phyloP scores from a whole-genome alignment of 2,329 filamentous ascomycete genomes.

The Apiospora hydei region DNA sequence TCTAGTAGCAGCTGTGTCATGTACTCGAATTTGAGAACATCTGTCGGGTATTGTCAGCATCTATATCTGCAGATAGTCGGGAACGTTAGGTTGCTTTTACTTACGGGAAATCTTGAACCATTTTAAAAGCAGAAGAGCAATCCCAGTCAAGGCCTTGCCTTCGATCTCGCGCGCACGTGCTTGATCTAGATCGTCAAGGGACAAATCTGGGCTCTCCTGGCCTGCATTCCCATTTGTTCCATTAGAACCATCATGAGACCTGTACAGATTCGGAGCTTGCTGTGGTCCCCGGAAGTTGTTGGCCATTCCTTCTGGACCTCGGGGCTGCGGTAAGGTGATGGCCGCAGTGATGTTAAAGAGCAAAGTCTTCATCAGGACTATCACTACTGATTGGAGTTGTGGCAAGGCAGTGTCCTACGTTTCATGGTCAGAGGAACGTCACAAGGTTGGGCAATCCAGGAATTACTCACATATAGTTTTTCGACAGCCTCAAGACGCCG shows the following conservation, averaged over 20 bases:
- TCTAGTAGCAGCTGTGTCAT: constrained; percentile 91
- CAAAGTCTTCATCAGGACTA: constrained; percentile 89
- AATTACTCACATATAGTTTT: constrained; percentile 77
- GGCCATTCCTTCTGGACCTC: constrained; percentile 44
- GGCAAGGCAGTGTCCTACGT: constrained; percentile 75
- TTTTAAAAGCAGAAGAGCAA: constrained; percentile 86
- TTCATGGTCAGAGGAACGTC: constrained; percentile 33
- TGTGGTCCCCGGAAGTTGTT: constrained; percentile 50
- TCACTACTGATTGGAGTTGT: constrained; percentile 89
- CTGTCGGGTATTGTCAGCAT: constrained; percentile 50
- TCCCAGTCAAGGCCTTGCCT: constrained; percentile 89
- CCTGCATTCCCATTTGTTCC: constrained; percentile 42
- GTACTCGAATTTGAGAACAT: constrained; percentile 95
- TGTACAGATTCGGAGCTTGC: constrained; percentile 41
- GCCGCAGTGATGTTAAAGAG: constrained; percentile 88
- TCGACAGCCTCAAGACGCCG: constrained; percentile 80
- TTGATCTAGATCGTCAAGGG: constrained; percentile 81
- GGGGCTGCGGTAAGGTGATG: constrained; percentile 65
- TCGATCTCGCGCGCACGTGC: constrained; percentile 85
- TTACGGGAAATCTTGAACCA: constrained; percentile 96
- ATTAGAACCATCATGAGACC: constrained; percentile 41
- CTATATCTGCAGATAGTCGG: neutral
- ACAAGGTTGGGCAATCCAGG: neutral
- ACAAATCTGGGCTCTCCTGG: constrained; percentile 53
- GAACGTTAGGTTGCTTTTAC: constrained; percentile 43